Evolutionary conservation across 2,329 filamentous ascomycete genomes (phyloP), one percentile per base, ranked within the genome.

Genomic region (Fusarium sp.): DNA sequence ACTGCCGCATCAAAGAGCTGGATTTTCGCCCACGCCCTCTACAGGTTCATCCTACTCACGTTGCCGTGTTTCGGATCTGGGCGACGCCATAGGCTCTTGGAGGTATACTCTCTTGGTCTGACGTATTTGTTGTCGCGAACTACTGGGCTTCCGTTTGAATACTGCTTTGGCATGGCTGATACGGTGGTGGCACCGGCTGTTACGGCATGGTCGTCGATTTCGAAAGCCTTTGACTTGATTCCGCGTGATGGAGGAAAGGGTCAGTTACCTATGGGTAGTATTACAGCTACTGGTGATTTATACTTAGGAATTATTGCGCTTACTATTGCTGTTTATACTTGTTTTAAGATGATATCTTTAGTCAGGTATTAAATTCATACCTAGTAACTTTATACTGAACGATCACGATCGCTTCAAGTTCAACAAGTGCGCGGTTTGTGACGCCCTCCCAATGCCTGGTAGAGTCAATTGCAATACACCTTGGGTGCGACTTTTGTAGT

Each of bases 91-190:
- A 36, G 48, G 48, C 48, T 52, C 48, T n/a, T 52, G 48, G 48
- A 52, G 48, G 18, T 52, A 27, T 52, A 52, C 12, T 52, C 48
- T 52, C 48, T 52, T 39, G 48, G 48, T 27, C 31, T 52, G 34
- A 40, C 48, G 31, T 52, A 52, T 52, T 52, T 52, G 34, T 52
- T 52, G 31, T 52, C 48, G 48, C 34, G 34, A 34, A 52, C 48
- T 16, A 52, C 48, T n/a, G 23, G 48, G 23, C 34, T 52, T 23
- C 36, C 48, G 16, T 39, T 52, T 52, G 48, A 52, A 39, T 39
- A 52, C 31, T 52, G 48, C 48, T 52, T 52, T 52, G 48, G 48
- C 31, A 52, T 52, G 48, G 48, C 48, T 52, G 48, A 52, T 52
- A 52, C 48, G 18, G 48, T 52, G 48, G 48, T 52, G 48, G 48